Conservation (phyloP, 2,329 filamentous ascomycete species). For the Nannizziopsis barbatae region DNA sequence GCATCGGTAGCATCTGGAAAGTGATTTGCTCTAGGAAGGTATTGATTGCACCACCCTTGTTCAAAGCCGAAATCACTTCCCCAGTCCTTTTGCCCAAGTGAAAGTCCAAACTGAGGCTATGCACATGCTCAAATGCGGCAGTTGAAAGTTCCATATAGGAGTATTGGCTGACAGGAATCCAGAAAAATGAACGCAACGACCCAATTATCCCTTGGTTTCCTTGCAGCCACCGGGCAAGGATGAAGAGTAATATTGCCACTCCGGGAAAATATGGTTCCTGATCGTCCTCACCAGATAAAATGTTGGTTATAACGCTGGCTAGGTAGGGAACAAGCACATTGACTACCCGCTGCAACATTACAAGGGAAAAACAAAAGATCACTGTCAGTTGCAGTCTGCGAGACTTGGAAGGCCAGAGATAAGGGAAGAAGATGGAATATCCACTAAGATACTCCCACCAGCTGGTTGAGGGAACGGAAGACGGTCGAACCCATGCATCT, state of each 20-base stretch:
- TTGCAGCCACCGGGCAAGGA: slow-evolving; percentile 69
- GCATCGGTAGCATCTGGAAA: slow-evolving; percentile 90
- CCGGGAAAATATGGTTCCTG: slow-evolving; percentile 52
- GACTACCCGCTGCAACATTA: slow-evolving; percentile 68
- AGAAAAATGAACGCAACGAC: slow-evolving; percentile 68
- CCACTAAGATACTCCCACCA: slow-evolving; percentile 96
- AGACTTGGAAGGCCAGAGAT: slow-evolving; percentile 86
- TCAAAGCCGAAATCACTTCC: slow-evolving; percentile 87
- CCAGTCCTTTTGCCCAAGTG: slow-evolving; percentile 94
- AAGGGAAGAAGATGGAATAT: slow-evolving; percentile 89
- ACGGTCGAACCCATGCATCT: slow-evolving; percentile 75
- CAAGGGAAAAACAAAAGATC: slow-evolving; percentile 66
- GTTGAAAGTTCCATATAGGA: slow-evolving; percentile 90
- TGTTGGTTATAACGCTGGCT: slow-evolving; percentile 66
- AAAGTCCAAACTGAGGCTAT: slow-evolving; percentile 88
- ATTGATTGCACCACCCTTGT: slow-evolving; percentile 93
- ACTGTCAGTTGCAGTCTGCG: slow-evolving; percentile 65
- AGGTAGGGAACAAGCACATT: slow-evolving; percentile 79
- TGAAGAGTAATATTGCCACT: slow-evolving; percentile 62
- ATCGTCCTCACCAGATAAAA: slow-evolving; percentile 51
- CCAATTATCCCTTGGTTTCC: slow-evolving; percentile 80
- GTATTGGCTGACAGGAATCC: slow-evolving; percentile 95
- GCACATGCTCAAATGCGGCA: slow-evolving; percentile 93
- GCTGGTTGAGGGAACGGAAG: slow-evolving; percentile 70
- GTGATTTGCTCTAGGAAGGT: slow-evolving; percentile 93